A percentile compares a stretch with the other conserved stretches of the same genome.
Conservation (phyloP, 371 early-diverging fungal species). For the Saksenaea oblongispora region DNA sequence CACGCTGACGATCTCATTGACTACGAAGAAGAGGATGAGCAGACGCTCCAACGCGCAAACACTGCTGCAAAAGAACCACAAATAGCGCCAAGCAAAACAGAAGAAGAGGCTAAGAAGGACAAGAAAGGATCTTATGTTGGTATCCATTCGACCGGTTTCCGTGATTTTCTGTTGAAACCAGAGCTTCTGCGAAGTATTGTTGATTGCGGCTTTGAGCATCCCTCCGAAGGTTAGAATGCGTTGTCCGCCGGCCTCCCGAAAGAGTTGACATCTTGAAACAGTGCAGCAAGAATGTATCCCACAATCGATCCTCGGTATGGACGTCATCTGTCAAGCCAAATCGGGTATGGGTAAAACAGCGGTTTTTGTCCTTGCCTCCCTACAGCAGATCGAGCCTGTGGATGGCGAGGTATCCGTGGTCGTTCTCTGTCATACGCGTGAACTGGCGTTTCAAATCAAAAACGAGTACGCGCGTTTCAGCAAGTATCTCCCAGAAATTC, state of each 20-base stretch:
- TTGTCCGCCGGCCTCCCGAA: not conserved
- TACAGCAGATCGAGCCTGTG: conserved; percentile 93
- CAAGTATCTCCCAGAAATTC: conserved; percentile 94
- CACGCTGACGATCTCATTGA: conserved; percentile 93
- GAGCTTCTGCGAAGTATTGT: conserved; percentile 94
- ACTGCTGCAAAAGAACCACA: conserved; percentile 7
- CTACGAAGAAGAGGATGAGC: conserved; percentile 91
- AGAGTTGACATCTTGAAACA: conserved; percentile 22
- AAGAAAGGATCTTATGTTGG: conserved; percentile 98
- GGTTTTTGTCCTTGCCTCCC: conserved; percentile 95
- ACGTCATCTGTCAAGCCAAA: conserved; percentile 99
- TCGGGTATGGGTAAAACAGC: conserved; percentile 99
- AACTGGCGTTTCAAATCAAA: conserved; percentile 97
- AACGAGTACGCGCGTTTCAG: conserved; percentile 94
- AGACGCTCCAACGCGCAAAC: conserved; percentile 52
- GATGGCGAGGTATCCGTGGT: conserved; percentile 84
- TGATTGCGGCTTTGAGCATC: conserved; percentile 99
- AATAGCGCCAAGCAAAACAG: conserved; percentile 20
- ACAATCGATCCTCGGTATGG: conserved; percentile 94
- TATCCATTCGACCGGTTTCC: conserved; percentile 98
- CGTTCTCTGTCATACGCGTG: conserved; percentile 97
- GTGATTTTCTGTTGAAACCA: conserved; percentile 96
- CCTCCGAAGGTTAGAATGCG: conserved; percentile 82
- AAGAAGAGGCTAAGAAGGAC: conserved; percentile 70
- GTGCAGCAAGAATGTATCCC: conserved; percentile 99